Base-by-base conservation (phyloP, 768 basidiomycete species). In the Podaxis sp. region DNA sequence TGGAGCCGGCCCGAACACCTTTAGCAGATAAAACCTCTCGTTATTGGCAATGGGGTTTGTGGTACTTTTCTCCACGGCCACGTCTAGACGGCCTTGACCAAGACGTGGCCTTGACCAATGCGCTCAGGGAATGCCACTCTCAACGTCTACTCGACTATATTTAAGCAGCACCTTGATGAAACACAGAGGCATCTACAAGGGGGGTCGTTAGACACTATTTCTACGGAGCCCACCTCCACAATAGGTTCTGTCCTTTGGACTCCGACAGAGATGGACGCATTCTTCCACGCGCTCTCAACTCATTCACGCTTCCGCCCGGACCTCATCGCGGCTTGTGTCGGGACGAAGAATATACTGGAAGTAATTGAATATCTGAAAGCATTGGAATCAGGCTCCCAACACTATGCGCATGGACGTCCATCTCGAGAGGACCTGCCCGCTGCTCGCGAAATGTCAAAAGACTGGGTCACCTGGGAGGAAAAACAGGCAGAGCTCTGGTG, bases 271-370 rank as follows among this genome's bases (percentile, higher is more conserved):
- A 88, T 89, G 62, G 77, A 84, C 28, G 64, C 68, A 0, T 91
- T 94, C 73, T 94, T 93, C 70, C 87, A 83, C 68, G 86, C 81
- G 0, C 71, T 94, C n/a, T 72, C 80, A 21, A 70, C 85, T 1
- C 76, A 89, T 71, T 93, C 91, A 14, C 80, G 89, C 25, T 77
- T 89, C 40, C 75, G 90, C 18, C 89, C 90, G 1, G 93, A 94
- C 71, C 79, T 93, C 44, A 88, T 95, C 54, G 84, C 90, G 0
- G 77, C 74, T 4, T 80, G 80, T 54, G 74, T 93, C n/a, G 76
- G 77, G 62, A 85, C 87, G 16, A 91, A 88, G 73, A 82, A 77
- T 13, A 75, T 82, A 5, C 71, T 82, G 53, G 90, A 94, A 60
- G 87, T 94, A 18, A 84, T 82, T 60, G 71, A 79, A 23, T 93